Base-by-base conservation (phyloP, 768 basidiomycete genomes). In the Tulasnella sp. region DNA sequence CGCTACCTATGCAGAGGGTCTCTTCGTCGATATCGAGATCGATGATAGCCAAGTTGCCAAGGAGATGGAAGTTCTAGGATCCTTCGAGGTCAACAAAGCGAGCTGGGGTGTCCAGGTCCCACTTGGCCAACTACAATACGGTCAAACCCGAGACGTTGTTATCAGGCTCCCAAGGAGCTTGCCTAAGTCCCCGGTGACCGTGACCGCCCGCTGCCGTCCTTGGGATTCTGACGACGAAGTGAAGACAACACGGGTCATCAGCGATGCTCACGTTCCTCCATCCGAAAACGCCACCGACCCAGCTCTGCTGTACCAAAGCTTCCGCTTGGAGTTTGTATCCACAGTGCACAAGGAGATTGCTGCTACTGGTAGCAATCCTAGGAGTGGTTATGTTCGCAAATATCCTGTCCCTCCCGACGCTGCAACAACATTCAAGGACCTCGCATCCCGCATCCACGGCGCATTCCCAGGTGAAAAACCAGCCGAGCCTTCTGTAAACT, bases 91-190 rank as follows among this genome's bases (percentile, higher is more conserved):
- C 31, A 73, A 22, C 58, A 64, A 12, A 64, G 58, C 58, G 3
- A 64, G 58, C 58, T 64, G 58, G 58, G 58, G 58, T 29, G 58
- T 64, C 31, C 29, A 34, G 31, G 71, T 77, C 4, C 45, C 70
- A 37, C 37, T 67, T 69, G 29, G 67, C 64, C 38, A 68, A 64
- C n/a, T 79, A 45, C 75, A 64, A 67, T 79, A 79, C 38, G 78
- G 79, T 67, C 79, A 79, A 70, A 76, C 77, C n/a, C 69, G 76
- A 38, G 74, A 79, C 54, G 14, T 79, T n/a, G 76, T 79, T 39
- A 17, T 79, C n/a, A 67, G 19, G 69, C 64, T 67, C 15, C 64
- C 31, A 19, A 29, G 52, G 17, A 12, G 40, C 31, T 52, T 52
- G 14, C 7, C 72, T 15, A 75, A 67, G 22, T 70, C 69, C 19